These are phyloP conservation scores for Venturia asperata DNA, from an alignment of 2,329 filamentous ascomycete genomes.

Conservation along the genomic window DNA sequence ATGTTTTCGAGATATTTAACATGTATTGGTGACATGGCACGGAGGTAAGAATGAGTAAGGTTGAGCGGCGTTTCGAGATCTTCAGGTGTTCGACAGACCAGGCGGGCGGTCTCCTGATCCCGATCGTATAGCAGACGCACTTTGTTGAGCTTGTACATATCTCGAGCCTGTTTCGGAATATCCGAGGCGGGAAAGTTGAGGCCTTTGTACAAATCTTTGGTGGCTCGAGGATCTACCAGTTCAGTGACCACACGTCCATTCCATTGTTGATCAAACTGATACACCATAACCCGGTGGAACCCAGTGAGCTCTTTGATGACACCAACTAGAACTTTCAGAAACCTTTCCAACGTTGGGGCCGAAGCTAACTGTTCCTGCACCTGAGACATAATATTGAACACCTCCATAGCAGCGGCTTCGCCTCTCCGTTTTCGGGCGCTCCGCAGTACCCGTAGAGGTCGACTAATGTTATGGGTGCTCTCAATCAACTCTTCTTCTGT, in stretches of 20 bases:
- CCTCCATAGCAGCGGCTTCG: constrained; percentile 78
- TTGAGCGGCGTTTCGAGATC: constrained; percentile 71
- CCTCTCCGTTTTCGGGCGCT: constrained; percentile 68
- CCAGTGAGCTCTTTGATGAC: constrained; percentile 85
- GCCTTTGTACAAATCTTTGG: constrained; percentile 78
- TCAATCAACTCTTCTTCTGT: constrained; percentile 67
- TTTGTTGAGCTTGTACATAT: constrained; percentile 87
- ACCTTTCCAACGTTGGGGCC: constrained; percentile 61
- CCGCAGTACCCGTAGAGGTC: constrained; percentile 67
- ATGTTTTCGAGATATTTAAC: constrained; percentile 83
- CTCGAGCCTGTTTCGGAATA: constrained; percentile 76
- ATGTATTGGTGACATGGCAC: constrained; percentile 86
- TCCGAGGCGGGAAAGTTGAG: constrained; percentile 83
- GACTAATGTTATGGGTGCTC: constrained; percentile 68
- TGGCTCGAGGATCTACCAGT: constrained; percentile 70
- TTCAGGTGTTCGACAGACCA: constrained; percentile 70
- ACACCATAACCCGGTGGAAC: constrained; percentile 89
- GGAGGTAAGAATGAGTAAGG: constrained; percentile 74
- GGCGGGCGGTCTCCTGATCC: constrained; percentile 67
- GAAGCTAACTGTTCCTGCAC: constrained; percentile 79
- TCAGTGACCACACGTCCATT: constrained; percentile 86
- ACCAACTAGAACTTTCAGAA: constrained; percentile 75
- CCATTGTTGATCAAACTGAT: constrained; percentile 76
- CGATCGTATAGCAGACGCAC: constrained; percentile 82
- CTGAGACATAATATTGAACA: constrained; percentile 87